Evolutionary conservation across 2,329 filamentous ascomycete species (phyloP).

Genomic region (Calonectria honghensis): DNA sequence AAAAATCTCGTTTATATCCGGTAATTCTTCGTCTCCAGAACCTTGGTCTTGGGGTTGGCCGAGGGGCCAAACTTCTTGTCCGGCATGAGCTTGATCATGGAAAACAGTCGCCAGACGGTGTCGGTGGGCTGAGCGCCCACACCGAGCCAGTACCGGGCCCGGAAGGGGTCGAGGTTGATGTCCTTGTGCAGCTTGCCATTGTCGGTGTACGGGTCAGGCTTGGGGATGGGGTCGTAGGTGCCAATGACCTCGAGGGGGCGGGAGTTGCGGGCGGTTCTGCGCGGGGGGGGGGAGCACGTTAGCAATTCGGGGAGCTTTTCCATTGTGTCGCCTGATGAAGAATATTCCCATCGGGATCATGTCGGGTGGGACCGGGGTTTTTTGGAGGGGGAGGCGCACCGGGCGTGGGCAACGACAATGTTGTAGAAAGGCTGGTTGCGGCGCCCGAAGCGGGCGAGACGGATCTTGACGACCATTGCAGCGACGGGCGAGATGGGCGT

Average conservation of each 20-base stretch:
- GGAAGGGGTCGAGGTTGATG: constrained; percentile 86
- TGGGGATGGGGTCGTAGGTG: constrained; percentile 82
- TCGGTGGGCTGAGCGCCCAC: constrained; percentile 97
- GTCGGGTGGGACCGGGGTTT: background rate
- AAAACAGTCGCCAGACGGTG: constrained; percentile 88
- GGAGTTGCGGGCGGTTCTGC: constrained; percentile 88
- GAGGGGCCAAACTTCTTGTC: constrained; percentile 62
- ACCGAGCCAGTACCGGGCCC: constrained; percentile 96
- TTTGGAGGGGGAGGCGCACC: constrained; percentile 71
- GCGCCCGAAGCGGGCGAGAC: constrained; percentile 94
- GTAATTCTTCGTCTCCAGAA: constrained; percentile 54
- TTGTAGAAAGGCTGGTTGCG: constrained; percentile 96
- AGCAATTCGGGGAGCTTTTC: constrained; percentile 2
- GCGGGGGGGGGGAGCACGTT: constrained; percentile 22
- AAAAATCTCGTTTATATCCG: constrained; percentile 49
- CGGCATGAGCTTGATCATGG: constrained; percentile 78
- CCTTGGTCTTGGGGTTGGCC: constrained; percentile 51
- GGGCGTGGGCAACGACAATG: constrained; percentile 94
- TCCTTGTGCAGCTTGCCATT: constrained; percentile 89
- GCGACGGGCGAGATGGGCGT: constrained; percentile 34
- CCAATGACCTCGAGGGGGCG: constrained; percentile 95
- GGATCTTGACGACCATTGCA: constrained; percentile 92
- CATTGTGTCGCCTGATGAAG: constrained; percentile 4
- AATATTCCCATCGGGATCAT: constrained; percentile 11
- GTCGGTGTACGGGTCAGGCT: constrained; percentile 74